phyloP scores from a whole-genome alignment of 2,329 filamentous ascomycete species.

The Clarireedia paspali region DNA sequence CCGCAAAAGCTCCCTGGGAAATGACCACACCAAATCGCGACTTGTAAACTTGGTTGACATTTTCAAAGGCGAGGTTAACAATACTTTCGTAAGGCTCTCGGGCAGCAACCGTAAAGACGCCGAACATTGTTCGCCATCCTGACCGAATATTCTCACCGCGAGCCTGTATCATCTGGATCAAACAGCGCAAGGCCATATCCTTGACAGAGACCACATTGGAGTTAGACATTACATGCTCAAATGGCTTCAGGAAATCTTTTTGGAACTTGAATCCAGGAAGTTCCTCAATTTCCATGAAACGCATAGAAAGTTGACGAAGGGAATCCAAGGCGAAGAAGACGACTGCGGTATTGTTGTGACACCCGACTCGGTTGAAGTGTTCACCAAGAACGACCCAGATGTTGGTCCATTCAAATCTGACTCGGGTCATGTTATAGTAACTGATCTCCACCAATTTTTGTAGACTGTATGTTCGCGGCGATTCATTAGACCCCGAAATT shows the following conservation, averaged over 20 bases:
- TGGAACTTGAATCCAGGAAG: constrained; percentile 99
- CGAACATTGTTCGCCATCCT: constrained; percentile 99
- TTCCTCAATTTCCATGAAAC: constrained; percentile 98
- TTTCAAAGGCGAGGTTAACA: constrained; percentile 93
- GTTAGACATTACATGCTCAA: constrained; percentile 95
- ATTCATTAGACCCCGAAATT: constrained; percentile 91
- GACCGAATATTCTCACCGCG: constrained; percentile 94
- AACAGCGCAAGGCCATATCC: constrained; percentile 90
- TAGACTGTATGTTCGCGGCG: constrained; percentile 90
- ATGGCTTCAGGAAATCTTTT: constrained; percentile 97
- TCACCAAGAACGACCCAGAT: constrained; percentile 98
- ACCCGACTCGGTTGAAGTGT: constrained; percentile 97
- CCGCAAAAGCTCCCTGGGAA: constrained; percentile 91
- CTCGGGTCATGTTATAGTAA: constrained; percentile 99
- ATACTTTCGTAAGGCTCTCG: constrained; percentile 90
- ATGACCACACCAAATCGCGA: constrained; percentile 94
- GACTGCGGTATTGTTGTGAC: constrained; percentile 90
- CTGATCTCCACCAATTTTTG: constrained; percentile 98
- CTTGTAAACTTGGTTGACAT: constrained; percentile 92
- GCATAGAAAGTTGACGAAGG: constrained; percentile 90
- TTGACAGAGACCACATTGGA: constrained; percentile 88
- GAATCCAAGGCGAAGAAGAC: constrained; percentile 98
- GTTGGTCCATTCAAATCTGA: constrained; percentile 95
- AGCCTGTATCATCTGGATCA: constrained; percentile 99
- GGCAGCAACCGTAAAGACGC: constrained; percentile 93